Evolutionary conservation across 257 asterid genomes (phyloP).

Genomic region (Avicennia marina): DNA sequence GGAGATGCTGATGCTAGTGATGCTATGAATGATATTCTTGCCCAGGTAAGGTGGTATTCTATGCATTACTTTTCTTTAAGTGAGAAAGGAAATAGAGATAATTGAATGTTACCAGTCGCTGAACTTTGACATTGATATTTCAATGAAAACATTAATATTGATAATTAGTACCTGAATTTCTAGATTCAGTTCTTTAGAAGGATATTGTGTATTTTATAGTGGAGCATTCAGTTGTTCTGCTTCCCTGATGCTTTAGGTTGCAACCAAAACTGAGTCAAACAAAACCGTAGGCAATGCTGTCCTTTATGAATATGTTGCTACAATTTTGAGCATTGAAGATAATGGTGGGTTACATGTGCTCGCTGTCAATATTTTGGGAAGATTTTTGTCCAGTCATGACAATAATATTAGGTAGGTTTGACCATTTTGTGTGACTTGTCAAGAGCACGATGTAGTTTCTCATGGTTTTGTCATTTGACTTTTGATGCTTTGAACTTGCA

Average conservation of each 20-base stretch:
- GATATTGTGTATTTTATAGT: neutral
- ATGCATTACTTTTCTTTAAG: too few species aligned
- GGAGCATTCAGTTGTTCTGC: neutral
- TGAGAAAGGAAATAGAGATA: too few species aligned
- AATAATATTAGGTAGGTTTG: slow-evolving; percentile 77
- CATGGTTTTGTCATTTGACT: too few species aligned
- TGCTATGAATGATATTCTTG: slow-evolving; percentile 92
- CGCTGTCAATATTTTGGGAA: slow-evolving; percentile 94
- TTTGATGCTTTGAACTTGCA: too few species aligned
- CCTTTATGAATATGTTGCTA: slow-evolving; percentile 93
- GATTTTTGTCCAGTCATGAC: slow-evolving; percentile 97
- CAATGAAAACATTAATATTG: too few species aligned
- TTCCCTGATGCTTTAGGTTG: slow-evolving; percentile 60
- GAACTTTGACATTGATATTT: too few species aligned
- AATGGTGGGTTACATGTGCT: slow-evolving; percentile 94
- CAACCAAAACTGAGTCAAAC: slow-evolving; percentile 94
- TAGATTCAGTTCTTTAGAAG: too few species aligned
- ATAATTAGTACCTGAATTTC: too few species aligned
- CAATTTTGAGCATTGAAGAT: slow-evolving; percentile 88
- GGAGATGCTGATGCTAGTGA: slow-evolving; percentile 97
- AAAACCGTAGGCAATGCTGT: slow-evolving; percentile 95
- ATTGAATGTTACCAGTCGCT: too few species aligned
- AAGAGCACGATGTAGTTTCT: neutral
- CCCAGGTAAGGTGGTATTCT: slow-evolving; percentile 80
- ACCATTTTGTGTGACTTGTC: slow-evolving; percentile 12